Conservation (phyloP, 257 asterid species). For the Oldenlandia corymbosa region DNA sequence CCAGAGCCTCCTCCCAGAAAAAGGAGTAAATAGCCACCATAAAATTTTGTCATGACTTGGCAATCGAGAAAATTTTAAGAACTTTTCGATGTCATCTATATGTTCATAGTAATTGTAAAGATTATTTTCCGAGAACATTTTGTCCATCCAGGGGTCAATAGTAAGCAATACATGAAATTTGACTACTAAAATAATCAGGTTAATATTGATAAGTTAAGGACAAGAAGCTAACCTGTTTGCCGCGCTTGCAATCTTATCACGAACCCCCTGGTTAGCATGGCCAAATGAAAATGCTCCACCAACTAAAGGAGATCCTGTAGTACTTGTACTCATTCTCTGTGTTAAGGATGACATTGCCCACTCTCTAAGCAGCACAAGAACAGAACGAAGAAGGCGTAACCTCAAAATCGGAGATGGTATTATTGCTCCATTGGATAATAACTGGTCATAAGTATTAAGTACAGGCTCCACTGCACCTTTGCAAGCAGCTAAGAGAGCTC, state of each 20-base stretch:
- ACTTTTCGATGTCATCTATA: no score
- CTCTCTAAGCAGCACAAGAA: conserved; percentile 73
- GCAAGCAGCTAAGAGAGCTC: conserved; percentile 88
- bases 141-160: no score
- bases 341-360: conserved; percentile 78
- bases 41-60: no score
- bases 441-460: conserved; percentile 70
- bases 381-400: conserved; percentile 81
- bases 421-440: conserved; percentile 70
- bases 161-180: neutral
- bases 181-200: neutral
- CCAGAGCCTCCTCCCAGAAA: no score
- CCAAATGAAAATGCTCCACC: conserved; percentile 64
- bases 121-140: no score
- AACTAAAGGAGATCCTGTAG: conserved; percentile 74
- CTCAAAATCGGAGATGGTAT: conserved; percentile 62
- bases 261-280: conserved; percentile 73
- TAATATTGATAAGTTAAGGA: neutral
- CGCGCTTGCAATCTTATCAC: conserved; percentile 80
- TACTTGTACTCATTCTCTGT: conserved; percentile 69
- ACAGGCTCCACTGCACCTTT: conserved; percentile 85
- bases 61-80: no score
- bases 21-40: no score
- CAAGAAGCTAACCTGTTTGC: conserved; percentile 57
- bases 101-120: no score